Evolutionary conservation across 805 yeast genomes (phyloP).

Genomic region (Schwanniomyces vanrijiae): DNA sequence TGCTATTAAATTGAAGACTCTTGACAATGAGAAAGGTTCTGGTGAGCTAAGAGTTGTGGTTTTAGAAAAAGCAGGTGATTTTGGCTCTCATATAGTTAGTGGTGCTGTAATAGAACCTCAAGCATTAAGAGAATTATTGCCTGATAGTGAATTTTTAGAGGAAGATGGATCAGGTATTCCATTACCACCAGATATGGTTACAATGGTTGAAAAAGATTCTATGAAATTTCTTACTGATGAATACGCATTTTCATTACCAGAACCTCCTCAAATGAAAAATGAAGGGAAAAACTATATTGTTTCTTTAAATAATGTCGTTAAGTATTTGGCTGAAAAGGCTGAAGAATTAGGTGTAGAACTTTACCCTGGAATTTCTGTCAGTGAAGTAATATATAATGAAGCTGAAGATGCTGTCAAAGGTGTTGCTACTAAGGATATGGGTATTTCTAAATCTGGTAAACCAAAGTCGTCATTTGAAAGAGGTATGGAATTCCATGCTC

Average conservation of each 20-base stretch:
- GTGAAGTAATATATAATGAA: conserved; percentile 65
- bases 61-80: conserved; percentile 87
- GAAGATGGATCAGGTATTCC: conserved; percentile 62
- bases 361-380: conserved; percentile 86
- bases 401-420: conserved; percentile 67
- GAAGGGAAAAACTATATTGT: conserved; percentile 81
- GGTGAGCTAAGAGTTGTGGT: conserved; percentile 83
- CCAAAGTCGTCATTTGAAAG: conserved; percentile 87
- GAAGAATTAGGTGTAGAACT: conserved; percentile 92
- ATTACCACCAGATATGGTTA: conserved; percentile 73
- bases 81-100: conserved; percentile 89
- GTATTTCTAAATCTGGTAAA: conserved; percentile 68
- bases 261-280: conserved; percentile 89
- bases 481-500: conserved; percentile 96
- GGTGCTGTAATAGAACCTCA: conserved; percentile 95
- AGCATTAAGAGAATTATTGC: conserved; percentile 81
- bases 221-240: conserved; percentile 68
- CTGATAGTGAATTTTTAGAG: conserved; percentile 56
- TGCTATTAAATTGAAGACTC: conserved; percentile 84
- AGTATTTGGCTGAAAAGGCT: conserved; percentile 82
- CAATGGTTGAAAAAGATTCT: conserved; percentile 72
- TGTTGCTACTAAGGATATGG: conserved; percentile 93
- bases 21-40: conserved; percentile 63
- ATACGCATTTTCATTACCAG: conserved; percentile 73
- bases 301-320: conserved; percentile 77